Evolutionary conservation across 495 filamentous ascomycete species (phyloP), one percentile per base, ranked within the genome.

Genomic region (Talaromyces thailandensis): DNA sequence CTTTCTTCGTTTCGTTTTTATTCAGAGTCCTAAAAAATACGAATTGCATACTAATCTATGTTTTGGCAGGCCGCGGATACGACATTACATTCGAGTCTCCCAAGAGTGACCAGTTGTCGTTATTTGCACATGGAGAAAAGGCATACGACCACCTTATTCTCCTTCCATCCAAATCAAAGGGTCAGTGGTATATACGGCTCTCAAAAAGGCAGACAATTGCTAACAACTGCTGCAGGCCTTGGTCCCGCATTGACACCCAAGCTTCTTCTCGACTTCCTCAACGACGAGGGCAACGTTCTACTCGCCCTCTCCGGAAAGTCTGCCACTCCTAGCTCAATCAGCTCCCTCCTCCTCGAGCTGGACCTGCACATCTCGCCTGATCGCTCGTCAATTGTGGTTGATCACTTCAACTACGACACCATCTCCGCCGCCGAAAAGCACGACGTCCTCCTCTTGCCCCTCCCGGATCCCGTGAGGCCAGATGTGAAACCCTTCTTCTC

Each of bases 361-460:
- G 95, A 96, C 69, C 90, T 98, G 69, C 84, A 92, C 67, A 84
- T 97, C 14, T 88, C 95, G n/a, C 75, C 81, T 4, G 95, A 96
- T 69, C 88, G 91, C 65, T 87, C 87, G 43, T 84, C 89, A 35
- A 76, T 93, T 31, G 87, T 94, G 1, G 85, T 98, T 48, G 94
- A 98, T 72, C 94, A 98, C 81, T 96, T 96, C 84, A 90, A 91
- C 76, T 91, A 95, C 75, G 93, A 97, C 68, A 82, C 82, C 43
- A 60, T 82, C 29, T 91, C 86, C 58, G 85, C 91, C 11, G 64
- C 83, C 35, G 92, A 96, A 63, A 86, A 86, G 70, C 94, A 98
- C 75, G 91, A 97, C 77, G 89, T 96, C 29, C 82, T 98, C 56
- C 75, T 97, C 48, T 76, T 96, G 31, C 83, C 86, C 26, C 76